phyloP scores from a whole-genome alignment of 305 asterid genomes.

The Fraxinus xanthoxyloides region DNA sequence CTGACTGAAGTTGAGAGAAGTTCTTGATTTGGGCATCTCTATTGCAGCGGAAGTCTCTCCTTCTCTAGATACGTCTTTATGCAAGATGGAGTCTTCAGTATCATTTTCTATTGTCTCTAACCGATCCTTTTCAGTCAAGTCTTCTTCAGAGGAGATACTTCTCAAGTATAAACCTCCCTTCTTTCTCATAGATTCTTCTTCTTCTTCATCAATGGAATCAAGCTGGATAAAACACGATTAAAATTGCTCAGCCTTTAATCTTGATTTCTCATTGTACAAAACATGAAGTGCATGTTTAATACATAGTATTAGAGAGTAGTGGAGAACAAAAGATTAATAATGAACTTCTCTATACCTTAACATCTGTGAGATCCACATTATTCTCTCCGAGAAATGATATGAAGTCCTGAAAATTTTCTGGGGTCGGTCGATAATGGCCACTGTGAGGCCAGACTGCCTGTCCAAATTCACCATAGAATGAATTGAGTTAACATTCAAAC shows the following conservation, averaged over 20 bases:
- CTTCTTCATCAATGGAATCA: constrained; percentile 43
- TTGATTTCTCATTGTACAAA: background rate
- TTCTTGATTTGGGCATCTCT: constrained; percentile 11
- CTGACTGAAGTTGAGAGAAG: constrained; percentile 20
- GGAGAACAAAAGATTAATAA: background rate
- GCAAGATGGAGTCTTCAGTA: constrained; percentile 6
- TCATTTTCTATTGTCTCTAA: constrained; percentile 23
- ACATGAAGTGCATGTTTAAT: background rate
- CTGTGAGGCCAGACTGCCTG: constrained; percentile 51
- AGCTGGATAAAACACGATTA: constrained; percentile 35
- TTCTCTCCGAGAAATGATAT: constrained; percentile 48
- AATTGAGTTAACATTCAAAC: background rate
- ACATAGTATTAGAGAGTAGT: background rate
- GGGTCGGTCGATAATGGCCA: constrained; percentile 64
- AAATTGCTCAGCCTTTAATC: constrained; percentile 9
- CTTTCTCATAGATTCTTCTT: constrained; percentile 27
- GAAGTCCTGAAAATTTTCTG: constrained; percentile 62
- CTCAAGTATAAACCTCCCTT: constrained; percentile 32
- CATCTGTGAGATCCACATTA: constrained; percentile 50
- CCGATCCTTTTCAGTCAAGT: constrained; percentile 27
- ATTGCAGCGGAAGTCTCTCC: background rate
- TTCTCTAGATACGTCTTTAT: constrained; percentile 9
- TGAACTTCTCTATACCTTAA: constrained; percentile 39
- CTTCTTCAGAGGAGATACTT: constrained; percentile 47
- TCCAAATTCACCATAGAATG: background rate